Percentiles rank a stretch among this genome's conserved stretches.
phyloP scores from a whole-genome alignment of 1,284 basidiomycete genomes.

The Rhodotorula sp. region DNA sequence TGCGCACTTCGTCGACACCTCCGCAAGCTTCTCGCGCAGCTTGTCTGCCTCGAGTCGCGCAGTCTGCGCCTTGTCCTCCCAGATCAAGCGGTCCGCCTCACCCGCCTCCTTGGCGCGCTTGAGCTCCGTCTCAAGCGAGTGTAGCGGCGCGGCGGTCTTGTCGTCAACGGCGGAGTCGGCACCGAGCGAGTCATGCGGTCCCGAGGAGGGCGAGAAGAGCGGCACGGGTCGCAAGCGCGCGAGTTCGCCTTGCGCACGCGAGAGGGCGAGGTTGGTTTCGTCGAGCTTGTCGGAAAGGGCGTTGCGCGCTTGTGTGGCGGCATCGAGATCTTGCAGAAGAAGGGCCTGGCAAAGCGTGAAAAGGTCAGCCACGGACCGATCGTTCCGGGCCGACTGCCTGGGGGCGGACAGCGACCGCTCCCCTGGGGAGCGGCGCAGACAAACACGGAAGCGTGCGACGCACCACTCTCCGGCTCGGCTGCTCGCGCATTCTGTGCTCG shows the following conservation, averaged over 20 bases:
- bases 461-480: too few species aligned
- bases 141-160: neutral
- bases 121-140: neutral
- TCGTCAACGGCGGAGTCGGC: neutral
- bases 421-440: too few species aligned
- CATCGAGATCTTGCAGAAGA: neutral
- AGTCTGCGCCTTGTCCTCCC: neutral
- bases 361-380: neutral
- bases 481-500: too few species aligned
- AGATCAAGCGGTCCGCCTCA: neutral
- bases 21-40: neutral
- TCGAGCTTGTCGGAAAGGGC: neutral
- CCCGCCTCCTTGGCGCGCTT: neutral
- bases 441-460: too few species aligned
- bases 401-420: too few species aligned
- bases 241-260: neutral
- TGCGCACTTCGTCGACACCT: neutral
- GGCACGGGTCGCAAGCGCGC: neutral
- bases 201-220: neutral
- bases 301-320: neutral
- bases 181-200: neutral
- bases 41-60: neutral
- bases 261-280: neutral
- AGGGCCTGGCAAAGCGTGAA: neutral
- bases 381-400: too few species aligned